These are phyloP conservation scores for Suillus tomentosus DNA, from an alignment of 768 basidiomycete species.

Conservation along the genomic window DNA sequence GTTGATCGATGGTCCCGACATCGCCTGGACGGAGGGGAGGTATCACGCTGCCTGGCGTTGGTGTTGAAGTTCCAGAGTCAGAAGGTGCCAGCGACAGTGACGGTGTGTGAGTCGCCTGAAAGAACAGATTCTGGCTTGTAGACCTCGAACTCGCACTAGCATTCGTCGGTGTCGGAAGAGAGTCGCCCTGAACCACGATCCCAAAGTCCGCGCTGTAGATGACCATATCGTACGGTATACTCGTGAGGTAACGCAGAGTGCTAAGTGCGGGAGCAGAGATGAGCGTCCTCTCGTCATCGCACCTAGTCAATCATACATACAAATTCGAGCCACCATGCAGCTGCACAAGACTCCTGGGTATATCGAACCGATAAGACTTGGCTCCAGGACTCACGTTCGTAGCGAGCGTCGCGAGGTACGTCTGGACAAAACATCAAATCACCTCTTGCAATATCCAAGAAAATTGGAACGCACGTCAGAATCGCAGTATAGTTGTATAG, in stretches of 20 bases:
- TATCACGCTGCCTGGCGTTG: not conserved
- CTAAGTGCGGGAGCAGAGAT: constrained; percentile 15
- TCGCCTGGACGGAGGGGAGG: constrained; percentile 13
- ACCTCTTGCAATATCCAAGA: no score
- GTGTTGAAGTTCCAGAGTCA: not conserved
- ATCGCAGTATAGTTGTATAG: constrained; percentile 48
- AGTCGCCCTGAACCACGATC: constrained; percentile 25
- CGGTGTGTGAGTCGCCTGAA: not conserved
- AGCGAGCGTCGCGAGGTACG: constrained; percentile 45
- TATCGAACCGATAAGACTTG: constrained; percentile 26
- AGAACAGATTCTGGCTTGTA: not conserved
- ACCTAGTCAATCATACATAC: constrained; percentile 24
- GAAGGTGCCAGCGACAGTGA: not conserved
- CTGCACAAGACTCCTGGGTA: constrained; percentile 29
- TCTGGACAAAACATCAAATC: constrained; percentile 32
- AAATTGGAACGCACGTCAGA: constrained; percentile 39
- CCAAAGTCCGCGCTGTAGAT: constrained; percentile 56
- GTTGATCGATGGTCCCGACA: constrained; percentile 4
- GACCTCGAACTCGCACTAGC: not conserved
- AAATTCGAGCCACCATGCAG: constrained; percentile 29
- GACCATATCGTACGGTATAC: constrained; percentile 25
- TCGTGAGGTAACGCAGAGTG: constrained; percentile 36
- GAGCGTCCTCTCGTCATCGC: not conserved
- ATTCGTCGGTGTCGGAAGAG: not conserved
- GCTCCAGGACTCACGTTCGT: constrained; percentile 40